Base-by-base conservation (phyloP, 2,329 filamentous ascomycete species). In the Neopestalotiopsis sp. region DNA sequence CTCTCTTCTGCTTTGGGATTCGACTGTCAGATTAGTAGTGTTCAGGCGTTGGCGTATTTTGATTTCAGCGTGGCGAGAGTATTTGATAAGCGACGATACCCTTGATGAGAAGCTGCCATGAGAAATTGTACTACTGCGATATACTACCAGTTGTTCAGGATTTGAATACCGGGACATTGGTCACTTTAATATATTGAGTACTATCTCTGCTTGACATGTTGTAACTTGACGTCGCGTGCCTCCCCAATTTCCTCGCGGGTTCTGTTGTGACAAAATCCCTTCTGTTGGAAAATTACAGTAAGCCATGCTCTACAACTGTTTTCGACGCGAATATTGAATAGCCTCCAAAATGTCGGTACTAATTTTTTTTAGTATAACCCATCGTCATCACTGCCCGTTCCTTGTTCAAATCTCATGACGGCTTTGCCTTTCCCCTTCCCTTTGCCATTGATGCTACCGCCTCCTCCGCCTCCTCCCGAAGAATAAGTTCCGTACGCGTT, bases 341-440 rank as follows among this genome's bases (percentile, higher is more conserved):
- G 24, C 24, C 24, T 28, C 24, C 24, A 28, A 28, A 28, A 28
- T 28, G 24, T 3, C 24, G 24, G 24, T 28, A 28, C 24, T 28
- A 28, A 28, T 28, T 28, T 28, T 28, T 28, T 28, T 28, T 4
- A 89, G 67, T 90, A 90, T 75, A 90, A 73, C 10, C 82, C 86
- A 62, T 89, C 87, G 65, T 90, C 87, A 69, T 86, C 88, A 71
- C 84, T 87, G 20, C 82, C 86, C n/a, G 81, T 84, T 24, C 84
- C 83, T n/a, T 87, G 82, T 73, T 84, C 82, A 71, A 89, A 88
- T 40, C 81, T 80, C 69, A 83, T 84, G 17, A 84, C 80, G 2
- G 83, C 87, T 74, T 89, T 90, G 1, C 84, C 88, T 76, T 90
- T 90, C 7, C 86, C 86, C 74, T 88, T 88, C 10, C 65, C 56